Evolutionary conservation across 306 rosid species (phyloP), one percentile per base, ranked within the genome.

Genomic region (Malus sylvestris): DNA sequence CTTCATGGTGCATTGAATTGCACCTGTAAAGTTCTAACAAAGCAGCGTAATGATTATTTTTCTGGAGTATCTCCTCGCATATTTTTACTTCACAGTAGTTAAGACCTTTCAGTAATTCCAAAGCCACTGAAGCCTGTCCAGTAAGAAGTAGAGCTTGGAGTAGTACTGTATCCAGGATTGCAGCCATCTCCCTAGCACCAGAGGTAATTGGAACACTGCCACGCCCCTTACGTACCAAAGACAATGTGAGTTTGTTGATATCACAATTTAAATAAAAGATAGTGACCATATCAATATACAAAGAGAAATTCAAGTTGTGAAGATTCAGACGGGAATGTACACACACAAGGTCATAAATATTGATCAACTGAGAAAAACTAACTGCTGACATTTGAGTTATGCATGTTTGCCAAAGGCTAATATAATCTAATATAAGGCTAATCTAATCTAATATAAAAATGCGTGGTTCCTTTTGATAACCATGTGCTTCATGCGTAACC

Each of bases 91-190:
- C 96, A 59, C 99, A 89, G 88, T 91, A 92, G 88, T 96, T 96
- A 57, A 84, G 81, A 81, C 91, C 93, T 86, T 84, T 89, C 74
- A 96, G 82, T 70, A 96, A 84, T 72, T 96, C 98, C 72, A 91
- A 81, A 69, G 89, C 96, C 18, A 64, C 88, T 14, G 88, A 83
- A 78, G 93, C 75, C 74, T 92, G 99, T 79, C 97, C 97, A 61
- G 99, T 92, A 69, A 92, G 90, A 89, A 91, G 92, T 81, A 96
- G 82, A 18, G 98, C 97, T 85, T 95, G 99, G 62, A 92, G 97
- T 67, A 92, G 82, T 35, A 93, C 92, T 62, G 98, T 96, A 81
- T 96, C 99, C 73, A 96, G 88, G 80, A 96, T 76, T 23, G 97
- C 88, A 67, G 99, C 98, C 93, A 91, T 86, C 83, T 96, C 98